Percentiles rank a stretch among this genome's conserved stretches.
These are phyloP conservation scores for Ammopiptanthus mongolicus DNA, from an alignment of 306 rosid species.

Conservation along the genomic window DNA sequence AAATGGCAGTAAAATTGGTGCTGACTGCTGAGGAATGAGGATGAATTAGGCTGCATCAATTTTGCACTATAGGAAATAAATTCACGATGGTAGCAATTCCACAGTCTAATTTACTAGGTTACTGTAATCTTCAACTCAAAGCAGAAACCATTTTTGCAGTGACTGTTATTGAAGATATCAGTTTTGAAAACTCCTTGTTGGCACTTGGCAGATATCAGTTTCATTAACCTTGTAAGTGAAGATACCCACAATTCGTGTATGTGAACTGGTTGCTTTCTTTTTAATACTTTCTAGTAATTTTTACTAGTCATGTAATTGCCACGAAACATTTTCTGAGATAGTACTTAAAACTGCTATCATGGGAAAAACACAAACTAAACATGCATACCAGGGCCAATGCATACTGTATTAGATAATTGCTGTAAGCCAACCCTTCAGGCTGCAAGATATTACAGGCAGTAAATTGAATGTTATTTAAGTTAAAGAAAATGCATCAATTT, in stretches of 20 bases:
- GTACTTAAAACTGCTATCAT: neutral
- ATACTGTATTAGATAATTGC: conserved; percentile 81
- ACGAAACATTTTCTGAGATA: neutral
- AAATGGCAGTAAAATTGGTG: neutral
- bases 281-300: neutral
- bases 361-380: conserved; percentile 10
- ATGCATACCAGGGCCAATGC: conserved; percentile 84
- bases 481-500: neutral
- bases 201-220: neutral
- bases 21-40: neutral
- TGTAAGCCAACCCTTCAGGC: conserved; percentile 87
- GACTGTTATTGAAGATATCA: neutral
- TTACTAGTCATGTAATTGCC: neutral
- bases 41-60: neutral
- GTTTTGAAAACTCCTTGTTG: neutral
- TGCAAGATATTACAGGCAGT: conserved; percentile 38
- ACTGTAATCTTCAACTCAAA: neutral
- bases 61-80: neutral
- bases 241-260: neutral
- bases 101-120: neutral
- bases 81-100: neutral
- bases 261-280: neutral
- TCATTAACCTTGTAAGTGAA: neutral
- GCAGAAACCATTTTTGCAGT: neutral
- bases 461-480: conserved; percentile 19